A percentile compares a stretch with the other conserved stretches of the same genome.
phyloP scores from a whole-genome alignment of 306 rosid species.

The Macrotyloma uniflorum region DNA sequence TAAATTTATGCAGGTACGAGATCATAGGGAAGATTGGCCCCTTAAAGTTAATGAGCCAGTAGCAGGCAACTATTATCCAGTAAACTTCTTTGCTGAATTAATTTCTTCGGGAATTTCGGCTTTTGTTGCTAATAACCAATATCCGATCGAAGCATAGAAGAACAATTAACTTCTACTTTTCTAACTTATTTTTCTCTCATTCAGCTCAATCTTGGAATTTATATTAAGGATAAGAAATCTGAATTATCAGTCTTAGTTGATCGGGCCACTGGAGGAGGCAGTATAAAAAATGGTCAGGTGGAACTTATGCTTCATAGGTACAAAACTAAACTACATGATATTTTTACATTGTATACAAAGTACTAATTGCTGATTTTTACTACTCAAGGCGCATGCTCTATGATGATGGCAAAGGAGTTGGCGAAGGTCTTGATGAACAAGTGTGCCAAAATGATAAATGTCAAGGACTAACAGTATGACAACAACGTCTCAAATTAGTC shows the following conservation, averaged over 20 bases:
- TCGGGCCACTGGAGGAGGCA: conserved; percentile 9
- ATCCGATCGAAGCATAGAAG: background rate
- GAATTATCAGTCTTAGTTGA: conserved; percentile 7
- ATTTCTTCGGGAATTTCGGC: background rate
- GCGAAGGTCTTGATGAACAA: background rate
- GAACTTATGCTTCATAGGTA: conserved; percentile 22
- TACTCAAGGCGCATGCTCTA: background rate
- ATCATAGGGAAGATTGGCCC: background rate
- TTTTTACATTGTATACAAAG: background rate
- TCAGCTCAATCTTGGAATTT: conserved; percentile 12
- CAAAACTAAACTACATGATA: background rate
- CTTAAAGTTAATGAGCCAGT: background rate
- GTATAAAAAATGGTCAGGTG: background rate
- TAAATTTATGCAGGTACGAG: conserved; percentile 8
- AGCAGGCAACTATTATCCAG: conserved; percentile 9
- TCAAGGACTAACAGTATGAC: conserved; percentile 8
- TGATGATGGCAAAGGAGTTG: background rate
- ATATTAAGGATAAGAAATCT: background rate
- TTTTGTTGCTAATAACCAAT: background rate
- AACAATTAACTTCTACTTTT: background rate
- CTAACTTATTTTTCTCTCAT: background rate
- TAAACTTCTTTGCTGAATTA: background rate
- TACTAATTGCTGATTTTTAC: background rate
- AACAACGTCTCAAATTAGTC: background rate
- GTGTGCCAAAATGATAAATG: background rate